A percentile compares a stretch with the other conserved stretches of the same genome.
Evolutionary conservation across 495 filamentous ascomycete species (phyloP).

Genomic region (Neurospora hispaniola): DNA sequence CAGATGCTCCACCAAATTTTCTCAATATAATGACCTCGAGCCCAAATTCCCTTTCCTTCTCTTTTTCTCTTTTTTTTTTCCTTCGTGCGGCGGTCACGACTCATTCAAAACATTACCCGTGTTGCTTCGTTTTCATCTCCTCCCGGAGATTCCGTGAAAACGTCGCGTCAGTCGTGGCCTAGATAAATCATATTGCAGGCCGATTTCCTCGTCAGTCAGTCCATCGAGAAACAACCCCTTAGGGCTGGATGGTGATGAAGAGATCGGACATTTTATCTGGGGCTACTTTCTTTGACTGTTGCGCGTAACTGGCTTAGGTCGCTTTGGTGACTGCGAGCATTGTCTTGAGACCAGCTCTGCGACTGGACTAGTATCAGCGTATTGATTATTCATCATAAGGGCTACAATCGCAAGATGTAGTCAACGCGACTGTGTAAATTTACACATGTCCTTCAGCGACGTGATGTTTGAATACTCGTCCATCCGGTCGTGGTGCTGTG

Average conservation of each 20-base stretch:
- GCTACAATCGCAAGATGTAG: background rate
- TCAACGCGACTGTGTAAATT: background rate
- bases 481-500: background rate
- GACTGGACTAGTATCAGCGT: background rate
- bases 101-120: conserved; percentile 32
- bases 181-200: conserved; percentile 40
- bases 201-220: conserved; percentile 28
- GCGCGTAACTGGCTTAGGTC: background rate
- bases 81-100: conserved; percentile 31
- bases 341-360: background rate
- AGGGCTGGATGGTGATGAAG: conserved; percentile 33
- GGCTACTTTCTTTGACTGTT: conserved; percentile 1
- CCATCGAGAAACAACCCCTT: conserved; percentile 27
- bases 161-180: conserved; percentile 37
- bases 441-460: background rate
- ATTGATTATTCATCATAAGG: background rate
- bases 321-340: background rate
- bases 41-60: conserved; percentile 13
- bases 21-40: conserved; percentile 3
- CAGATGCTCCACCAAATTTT: conserved; percentile 4
- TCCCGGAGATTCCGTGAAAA: conserved; percentile 26
- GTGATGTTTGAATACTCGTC: background rate
- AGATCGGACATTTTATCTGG: conserved; percentile 31
- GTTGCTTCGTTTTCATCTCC: conserved; percentile 34
- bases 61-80: conserved; percentile 17